These are phyloP conservation scores for Talaromyces stipitatus DNA, from an alignment of 495 filamentous ascomycete genomes.

Conservation along the genomic window DNA sequence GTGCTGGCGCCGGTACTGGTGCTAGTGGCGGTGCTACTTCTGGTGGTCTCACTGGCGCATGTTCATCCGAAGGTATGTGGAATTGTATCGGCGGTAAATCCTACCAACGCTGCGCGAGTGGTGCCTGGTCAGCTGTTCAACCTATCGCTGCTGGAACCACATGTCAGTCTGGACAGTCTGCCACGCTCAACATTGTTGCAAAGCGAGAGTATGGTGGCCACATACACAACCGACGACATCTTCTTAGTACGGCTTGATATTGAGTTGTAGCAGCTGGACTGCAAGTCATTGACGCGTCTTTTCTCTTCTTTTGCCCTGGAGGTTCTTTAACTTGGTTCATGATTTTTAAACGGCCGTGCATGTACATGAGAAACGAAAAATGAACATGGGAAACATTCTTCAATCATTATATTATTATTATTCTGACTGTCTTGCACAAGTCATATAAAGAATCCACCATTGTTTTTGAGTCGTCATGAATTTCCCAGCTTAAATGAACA, in stretches of 20 bases:
- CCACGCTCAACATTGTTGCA: conserved; percentile 29
- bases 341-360: not conserved
- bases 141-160: conserved; percentile 50
- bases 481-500: not conserved
- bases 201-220: conserved; percentile 1
- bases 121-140: conserved; percentile 47
- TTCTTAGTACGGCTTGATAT: not conserved
- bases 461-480: too few relatives aligned
- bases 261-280: not conserved
- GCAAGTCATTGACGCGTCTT: conserved; percentile 4
- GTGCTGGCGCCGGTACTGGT: conserved; percentile 7
- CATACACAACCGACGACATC: not conserved
- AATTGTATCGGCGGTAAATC: conserved; percentile 55
- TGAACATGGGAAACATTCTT: not conserved
- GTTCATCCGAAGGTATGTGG: conserved; percentile 41
- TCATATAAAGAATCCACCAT: too few relatives aligned
- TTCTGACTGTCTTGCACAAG: not conserved
- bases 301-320: conserved; percentile 15
- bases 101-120: conserved; percentile 56
- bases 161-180: conserved; percentile 47
- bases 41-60: conserved; percentile 28
- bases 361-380: not conserved
- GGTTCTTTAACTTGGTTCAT: conserved; percentile 1
- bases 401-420: not conserved
- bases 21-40: conserved; percentile 7